Conservation (phyloP, 2,329 filamentous ascomycete genomes). For the Arthrobotrys entomopaga region DNA sequence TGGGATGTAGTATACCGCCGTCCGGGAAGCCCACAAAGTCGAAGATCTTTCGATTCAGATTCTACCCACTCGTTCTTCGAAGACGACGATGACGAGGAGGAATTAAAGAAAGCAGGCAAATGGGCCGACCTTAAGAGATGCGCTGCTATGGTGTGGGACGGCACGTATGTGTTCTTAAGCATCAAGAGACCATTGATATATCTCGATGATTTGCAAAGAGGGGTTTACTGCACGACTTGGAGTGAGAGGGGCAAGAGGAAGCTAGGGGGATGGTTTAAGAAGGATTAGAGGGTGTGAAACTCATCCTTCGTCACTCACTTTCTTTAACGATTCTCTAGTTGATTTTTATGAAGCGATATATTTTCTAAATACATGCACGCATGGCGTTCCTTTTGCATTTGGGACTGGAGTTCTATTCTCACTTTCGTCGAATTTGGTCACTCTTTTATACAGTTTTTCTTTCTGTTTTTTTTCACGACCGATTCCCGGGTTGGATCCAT, state of each 20-base stretch:
- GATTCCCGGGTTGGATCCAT: not conserved
- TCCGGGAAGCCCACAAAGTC: not conserved
- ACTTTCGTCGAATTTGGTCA: constrained; percentile 1
- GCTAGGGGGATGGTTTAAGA: constrained; percentile 23
- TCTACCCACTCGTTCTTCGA: constrained; percentile 34
- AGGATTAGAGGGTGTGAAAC: not conserved
- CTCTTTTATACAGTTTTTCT: not conserved
- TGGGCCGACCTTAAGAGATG: constrained; percentile 34
- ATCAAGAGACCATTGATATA: constrained; percentile 49
- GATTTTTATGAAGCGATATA: constrained; percentile 3
- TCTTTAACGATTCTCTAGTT: not conserved
- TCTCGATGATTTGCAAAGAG: constrained; percentile 41
- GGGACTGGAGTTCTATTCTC: not conserved
- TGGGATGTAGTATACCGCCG: constrained; percentile 45
- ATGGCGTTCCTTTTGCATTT: constrained; percentile 4
- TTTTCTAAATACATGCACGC: not conserved
- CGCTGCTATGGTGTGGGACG: constrained; percentile 39
- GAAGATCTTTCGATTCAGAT: constrained; percentile 7
- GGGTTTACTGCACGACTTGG: constrained; percentile 36
- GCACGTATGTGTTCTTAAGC: constrained; percentile 31
- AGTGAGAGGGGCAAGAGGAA: constrained; percentile 27
- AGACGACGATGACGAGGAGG: constrained; percentile 13
- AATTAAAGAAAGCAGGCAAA: constrained; percentile 7
- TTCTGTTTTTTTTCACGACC: not conserved
- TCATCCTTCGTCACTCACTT: no score